Evolutionary conservation across 140 eudicot species (phyloP).

Genomic region (Stevia rebaudiana): DNA sequence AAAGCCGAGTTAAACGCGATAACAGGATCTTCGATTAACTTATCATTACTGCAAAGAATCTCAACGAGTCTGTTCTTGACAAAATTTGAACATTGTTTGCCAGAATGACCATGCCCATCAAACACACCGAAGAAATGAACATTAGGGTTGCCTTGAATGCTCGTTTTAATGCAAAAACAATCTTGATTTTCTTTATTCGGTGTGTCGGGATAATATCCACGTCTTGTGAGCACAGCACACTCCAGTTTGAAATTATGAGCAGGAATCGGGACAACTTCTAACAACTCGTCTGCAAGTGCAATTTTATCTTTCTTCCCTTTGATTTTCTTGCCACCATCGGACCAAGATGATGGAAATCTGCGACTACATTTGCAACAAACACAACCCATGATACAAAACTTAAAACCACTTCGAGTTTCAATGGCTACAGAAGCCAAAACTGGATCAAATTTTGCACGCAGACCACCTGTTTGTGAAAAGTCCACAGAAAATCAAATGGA

Average conservation of each 20-base stretch:
- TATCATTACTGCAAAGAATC: slow-evolving; percentile 38
- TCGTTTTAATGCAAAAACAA: slow-evolving; percentile 56
- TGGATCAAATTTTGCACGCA: slow-evolving; percentile 28
- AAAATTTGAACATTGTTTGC: slow-evolving; percentile 67
- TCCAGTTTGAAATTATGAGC: slow-evolving; percentile 70
- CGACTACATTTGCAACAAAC: slow-evolving; percentile 69
- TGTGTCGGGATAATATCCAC: slow-evolving; percentile 82
- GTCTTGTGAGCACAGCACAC: slow-evolving; percentile 61
- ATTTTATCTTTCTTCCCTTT: slow-evolving; percentile 32
- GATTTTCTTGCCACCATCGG: slow-evolving; percentile 37
- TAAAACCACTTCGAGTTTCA: slow-evolving; percentile 15
- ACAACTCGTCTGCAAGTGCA: slow-evolving; percentile 34
- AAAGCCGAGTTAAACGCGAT: slow-evolving; percentile 69
- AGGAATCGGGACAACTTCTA: slow-evolving; percentile 57
- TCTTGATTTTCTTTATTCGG: slow-evolving; percentile 93
- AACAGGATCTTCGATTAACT: slow-evolving; percentile 65
- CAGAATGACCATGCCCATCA: slow-evolving; percentile 87
- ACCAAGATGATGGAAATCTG: slow-evolving; percentile 26
- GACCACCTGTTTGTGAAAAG: slow-evolving; percentile 45
- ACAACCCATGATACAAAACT: slow-evolving; percentile 63
- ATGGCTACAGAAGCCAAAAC: not conserved
- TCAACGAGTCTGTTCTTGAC: slow-evolving; percentile 64
- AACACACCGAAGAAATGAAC: slow-evolving; percentile 95
- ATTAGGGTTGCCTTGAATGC: slow-evolving; percentile 70
- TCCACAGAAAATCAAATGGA: slow-evolving; percentile 19